phyloP scores from a whole-genome alignment of 805 yeast genomes.

The Limtongia smithiae region DNA sequence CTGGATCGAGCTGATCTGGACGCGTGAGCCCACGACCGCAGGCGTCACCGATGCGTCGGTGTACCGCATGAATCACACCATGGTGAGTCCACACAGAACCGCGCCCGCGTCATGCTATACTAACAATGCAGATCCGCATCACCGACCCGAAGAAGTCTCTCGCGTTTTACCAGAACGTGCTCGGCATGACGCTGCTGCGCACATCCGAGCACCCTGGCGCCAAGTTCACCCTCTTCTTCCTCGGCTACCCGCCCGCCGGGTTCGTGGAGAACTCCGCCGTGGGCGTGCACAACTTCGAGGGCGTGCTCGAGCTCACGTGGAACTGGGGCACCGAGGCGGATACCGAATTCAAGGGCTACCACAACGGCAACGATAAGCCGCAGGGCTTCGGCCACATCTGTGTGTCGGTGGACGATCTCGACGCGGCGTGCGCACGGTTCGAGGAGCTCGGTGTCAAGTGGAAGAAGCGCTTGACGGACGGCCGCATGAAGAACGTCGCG shows the following conservation, averaged over 20 bases:
- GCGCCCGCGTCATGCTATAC: background rate
- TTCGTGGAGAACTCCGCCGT: constrained; percentile 43
- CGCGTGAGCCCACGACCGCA: constrained; percentile 44
- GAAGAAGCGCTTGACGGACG: constrained; percentile 44
- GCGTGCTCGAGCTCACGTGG: constrained; percentile 84
- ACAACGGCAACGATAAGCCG: constrained; percentile 73
- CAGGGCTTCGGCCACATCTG: constrained; percentile 89
- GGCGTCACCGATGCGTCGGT: constrained; percentile 39
- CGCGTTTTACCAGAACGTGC: constrained; percentile 68
- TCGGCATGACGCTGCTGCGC: constrained; percentile 75
- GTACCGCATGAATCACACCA: constrained; percentile 28
- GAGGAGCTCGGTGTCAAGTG: constrained; percentile 48
- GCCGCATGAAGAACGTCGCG: constrained; percentile 61
- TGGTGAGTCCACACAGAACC: too few species aligned
- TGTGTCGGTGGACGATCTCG: constrained; percentile 62
- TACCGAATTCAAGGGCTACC: constrained; percentile 64
- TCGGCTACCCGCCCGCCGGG: constrained; percentile 57
- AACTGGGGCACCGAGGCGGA: constrained; percentile 94
- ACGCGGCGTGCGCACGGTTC: constrained; percentile 51
- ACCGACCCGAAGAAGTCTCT: constrained; percentile 76
- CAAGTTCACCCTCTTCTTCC: constrained; percentile 78
- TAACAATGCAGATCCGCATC: constrained; percentile 78
- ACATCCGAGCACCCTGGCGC: constrained; percentile 60
- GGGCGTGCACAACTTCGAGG: constrained; percentile 47
- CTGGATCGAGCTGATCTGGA: constrained; percentile 88